phyloP scores from a whole-genome alignment of 225 moss, liverwort and hornwort species.

The Straminergon stramineum region DNA sequence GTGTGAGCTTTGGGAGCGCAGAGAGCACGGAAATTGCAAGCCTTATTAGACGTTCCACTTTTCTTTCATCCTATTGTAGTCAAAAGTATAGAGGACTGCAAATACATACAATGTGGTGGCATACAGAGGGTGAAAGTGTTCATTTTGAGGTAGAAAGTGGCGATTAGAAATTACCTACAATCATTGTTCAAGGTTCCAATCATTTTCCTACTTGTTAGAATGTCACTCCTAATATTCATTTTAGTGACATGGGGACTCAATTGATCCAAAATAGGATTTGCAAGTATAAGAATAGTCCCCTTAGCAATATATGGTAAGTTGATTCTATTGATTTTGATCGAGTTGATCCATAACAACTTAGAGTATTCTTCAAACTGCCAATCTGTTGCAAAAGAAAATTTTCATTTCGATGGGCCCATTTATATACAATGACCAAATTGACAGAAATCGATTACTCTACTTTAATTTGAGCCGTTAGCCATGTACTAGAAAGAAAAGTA shows the following conservation, averaged over 20 bases:
- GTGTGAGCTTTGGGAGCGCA: background rate
- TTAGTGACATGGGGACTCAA: background rate
- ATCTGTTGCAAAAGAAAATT: background rate
- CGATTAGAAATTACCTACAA: background rate
- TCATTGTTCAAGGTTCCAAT: background rate
- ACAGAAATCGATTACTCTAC: background rate
- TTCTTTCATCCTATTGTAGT: background rate
- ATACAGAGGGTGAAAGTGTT: background rate
- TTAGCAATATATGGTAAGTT: no score
- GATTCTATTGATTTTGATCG: background rate
- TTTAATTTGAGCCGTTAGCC: background rate
- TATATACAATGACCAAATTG: background rate
- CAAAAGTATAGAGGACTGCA: background rate
- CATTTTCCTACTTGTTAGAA: background rate
- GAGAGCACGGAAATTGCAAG: background rate
- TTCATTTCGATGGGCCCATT: background rate
- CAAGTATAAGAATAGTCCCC: background rate
- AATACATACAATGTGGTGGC: background rate
- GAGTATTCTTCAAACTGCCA: background rate
- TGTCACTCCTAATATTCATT: background rate
- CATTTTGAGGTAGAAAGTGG: background rate
- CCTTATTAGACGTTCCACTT: background rate
- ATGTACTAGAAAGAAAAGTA: background rate
- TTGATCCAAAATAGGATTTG: background rate
- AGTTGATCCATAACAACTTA: background rate